Percentiles rank a stretch among this genome's conserved stretches.
Evolutionary conservation across 1,139 yeast genomes (phyloP).

Genomic region (Candida sojae): DNA sequence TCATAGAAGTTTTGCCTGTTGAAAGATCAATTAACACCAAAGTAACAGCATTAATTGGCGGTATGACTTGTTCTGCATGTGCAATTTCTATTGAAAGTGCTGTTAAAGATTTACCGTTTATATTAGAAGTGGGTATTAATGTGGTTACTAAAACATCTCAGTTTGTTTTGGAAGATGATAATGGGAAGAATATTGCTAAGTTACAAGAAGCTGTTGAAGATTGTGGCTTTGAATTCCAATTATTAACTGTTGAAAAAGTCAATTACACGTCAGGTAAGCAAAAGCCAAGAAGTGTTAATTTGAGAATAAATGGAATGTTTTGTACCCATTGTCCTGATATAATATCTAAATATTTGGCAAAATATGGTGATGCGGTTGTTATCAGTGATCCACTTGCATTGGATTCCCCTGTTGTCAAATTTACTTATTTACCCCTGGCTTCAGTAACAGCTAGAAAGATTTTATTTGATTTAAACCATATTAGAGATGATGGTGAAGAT

Average conservation of each 20-base stretch:
- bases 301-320: conserved; percentile 67
- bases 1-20: conserved; percentile 63
- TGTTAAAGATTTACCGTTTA: conserved; percentile 52
- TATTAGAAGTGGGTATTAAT: conserved; percentile 55
- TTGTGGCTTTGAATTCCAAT: conserved; percentile 63
- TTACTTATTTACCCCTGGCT: conserved; percentile 61
- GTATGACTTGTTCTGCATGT: conserved; percentile 78
- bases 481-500: conserved; percentile 20
- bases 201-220: conserved; percentile 62
- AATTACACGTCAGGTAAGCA: conserved; percentile 48
- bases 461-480: conserved; percentile 47
- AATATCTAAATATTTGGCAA: conserved; percentile 48
- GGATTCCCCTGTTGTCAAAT: conserved; percentile 56
- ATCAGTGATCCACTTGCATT: conserved; percentile 58
- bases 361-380: conserved; percentile 59
- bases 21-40: conserved; percentile 47
- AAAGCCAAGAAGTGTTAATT: conserved; percentile 54
- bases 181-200: conserved; percentile 28
- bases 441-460: conserved; percentile 54
- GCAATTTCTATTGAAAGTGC: conserved; percentile 55
- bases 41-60: conserved; percentile 65
- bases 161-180: conserved; percentile 49
- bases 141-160: conserved; percentile 61
- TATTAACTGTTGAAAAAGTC: conserved; percentile 38
- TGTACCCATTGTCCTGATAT: conserved; percentile 70